Conservation (phyloP, 1,139 yeast genomes). For the Yueomyces sp. region DNA sequence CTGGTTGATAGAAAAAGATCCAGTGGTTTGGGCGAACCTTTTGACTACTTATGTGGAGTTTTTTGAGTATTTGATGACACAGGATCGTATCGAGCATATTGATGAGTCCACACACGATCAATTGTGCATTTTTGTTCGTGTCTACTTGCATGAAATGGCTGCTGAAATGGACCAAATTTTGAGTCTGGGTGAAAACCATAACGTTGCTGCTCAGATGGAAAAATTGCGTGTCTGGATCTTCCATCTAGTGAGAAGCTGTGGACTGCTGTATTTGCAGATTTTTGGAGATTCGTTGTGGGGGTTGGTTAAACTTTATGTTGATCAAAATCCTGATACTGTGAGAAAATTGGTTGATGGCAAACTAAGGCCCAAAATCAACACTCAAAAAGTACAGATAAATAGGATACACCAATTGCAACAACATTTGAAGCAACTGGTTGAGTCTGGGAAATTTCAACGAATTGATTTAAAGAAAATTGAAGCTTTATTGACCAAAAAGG, state of each 20-base stretch:
- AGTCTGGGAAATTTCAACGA: constrained; percentile 32
- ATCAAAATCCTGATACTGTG: constrained; percentile 33
- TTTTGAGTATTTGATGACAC: constrained; percentile 32
- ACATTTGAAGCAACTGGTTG: constrained; percentile 32
- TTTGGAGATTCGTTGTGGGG: constrained; percentile 54
- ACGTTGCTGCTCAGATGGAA: constrained; percentile 42
- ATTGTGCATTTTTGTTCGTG: constrained; percentile 40
- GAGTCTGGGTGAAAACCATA: constrained; percentile 61
- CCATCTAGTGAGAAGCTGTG: constrained; percentile 37
- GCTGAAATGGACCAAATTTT: constrained; percentile 47
- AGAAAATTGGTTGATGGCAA: constrained; percentile 41
- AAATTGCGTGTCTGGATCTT: constrained; percentile 39
- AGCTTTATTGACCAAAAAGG: constrained; percentile 25
- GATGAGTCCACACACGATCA: constrained; percentile 46
- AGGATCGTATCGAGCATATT: constrained; percentile 25
- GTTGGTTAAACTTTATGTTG: constrained; percentile 40
- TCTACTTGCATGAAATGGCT: constrained; percentile 46
- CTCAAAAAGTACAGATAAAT: constrained; percentile 18
- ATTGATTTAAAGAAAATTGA: constrained; percentile 35
- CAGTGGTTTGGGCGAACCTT: constrained; percentile 68
- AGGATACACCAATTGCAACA: constrained; percentile 20
- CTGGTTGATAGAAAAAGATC: constrained; percentile 65
- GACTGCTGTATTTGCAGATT: constrained; percentile 42
- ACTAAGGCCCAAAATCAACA: constrained; percentile 19
- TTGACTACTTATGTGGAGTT: constrained; percentile 48